Percentiles rank a stretch among this genome's conserved stretches.
Evolutionary conservation across 163 green algal genomes (phyloP).

Genomic region (Volvox carteri): DNA sequence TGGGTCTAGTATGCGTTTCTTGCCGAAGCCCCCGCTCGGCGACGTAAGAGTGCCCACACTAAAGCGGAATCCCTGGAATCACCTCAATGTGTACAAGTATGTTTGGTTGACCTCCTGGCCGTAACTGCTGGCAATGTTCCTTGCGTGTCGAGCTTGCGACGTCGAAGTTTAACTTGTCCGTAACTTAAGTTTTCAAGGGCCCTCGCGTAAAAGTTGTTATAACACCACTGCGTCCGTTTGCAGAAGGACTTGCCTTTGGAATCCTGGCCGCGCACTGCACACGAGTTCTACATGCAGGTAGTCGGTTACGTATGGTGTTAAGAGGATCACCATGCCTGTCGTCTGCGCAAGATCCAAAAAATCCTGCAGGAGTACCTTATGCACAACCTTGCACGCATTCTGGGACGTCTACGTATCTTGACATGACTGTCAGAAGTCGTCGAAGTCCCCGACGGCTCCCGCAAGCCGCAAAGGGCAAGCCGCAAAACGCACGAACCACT

Average conservation of each 20-base stretch:
- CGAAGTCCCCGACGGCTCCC: neutral
- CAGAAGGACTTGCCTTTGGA: constrained; percentile 25
- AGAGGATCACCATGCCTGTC: neutral
- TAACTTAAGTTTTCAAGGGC: too few species aligned
- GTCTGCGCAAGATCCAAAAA: neutral
- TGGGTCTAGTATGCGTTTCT: neutral
- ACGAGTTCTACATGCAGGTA: constrained; percentile 47
- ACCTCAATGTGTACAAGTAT: neutral
- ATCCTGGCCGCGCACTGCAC: constrained; percentile 13
- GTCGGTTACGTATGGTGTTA: neutral
- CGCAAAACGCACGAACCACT: neutral
- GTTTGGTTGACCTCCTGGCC: neutral
- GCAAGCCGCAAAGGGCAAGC: too few species aligned
- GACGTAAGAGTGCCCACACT: neutral
- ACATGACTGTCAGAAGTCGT: too few species aligned
- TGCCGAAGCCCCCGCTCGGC: too few species aligned
- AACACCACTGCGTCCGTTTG: too few species aligned
- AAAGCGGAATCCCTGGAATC: neutral
- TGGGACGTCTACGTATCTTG: neutral
- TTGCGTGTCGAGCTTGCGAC: too few species aligned
- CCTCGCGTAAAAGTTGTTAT: too few species aligned
- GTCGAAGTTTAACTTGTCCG: neutral
- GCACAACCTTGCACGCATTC: too few species aligned
- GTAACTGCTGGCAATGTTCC: neutral
- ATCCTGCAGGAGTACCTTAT: neutral